Evolutionary conservation across 2,329 filamentous ascomycete species (phyloP).

Genomic region (Chaetomiaceae sp.): DNA sequence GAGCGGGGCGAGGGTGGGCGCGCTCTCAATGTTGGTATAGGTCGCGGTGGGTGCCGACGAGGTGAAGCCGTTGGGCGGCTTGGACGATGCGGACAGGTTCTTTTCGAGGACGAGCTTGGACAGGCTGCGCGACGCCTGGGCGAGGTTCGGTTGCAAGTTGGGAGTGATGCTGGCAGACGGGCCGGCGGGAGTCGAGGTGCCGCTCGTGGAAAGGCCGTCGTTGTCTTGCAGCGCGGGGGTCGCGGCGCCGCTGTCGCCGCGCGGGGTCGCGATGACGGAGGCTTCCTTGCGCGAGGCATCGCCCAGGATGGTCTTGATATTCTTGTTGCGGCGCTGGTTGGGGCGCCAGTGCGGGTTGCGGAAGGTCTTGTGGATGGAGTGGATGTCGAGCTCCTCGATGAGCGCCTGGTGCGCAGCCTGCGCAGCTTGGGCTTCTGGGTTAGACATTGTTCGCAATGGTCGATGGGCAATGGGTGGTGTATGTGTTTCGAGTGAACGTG

Average conservation of each 20-base stretch:
- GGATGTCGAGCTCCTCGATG: slow-evolving; percentile 87
- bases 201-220: slow-evolving; percentile 53
- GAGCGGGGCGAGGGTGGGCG: slow-evolving; percentile 77
- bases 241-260: slow-evolving; percentile 67
- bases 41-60: slow-evolving; percentile 66
- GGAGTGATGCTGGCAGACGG: slow-evolving; percentile 38
- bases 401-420: slow-evolving; percentile 80
- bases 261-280: slow-evolving; percentile 74
- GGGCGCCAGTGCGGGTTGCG: slow-evolving; percentile 88
- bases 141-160: slow-evolving; percentile 61
- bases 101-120: slow-evolving; percentile 87
- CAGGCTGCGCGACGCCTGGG: slow-evolving; percentile 81
- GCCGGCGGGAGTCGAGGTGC: slow-evolving; percentile 53
- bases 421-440: slow-evolving; percentile 66
- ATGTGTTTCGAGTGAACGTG: neutral
- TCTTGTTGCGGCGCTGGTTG: slow-evolving; percentile 95
- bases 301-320: slow-evolving; percentile 91
- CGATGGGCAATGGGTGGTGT: slow-evolving; percentile 2
- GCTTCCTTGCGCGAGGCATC: slow-evolving; percentile 86
- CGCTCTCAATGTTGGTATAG: slow-evolving; percentile 91
- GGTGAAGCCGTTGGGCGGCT: slow-evolving; percentile 27
- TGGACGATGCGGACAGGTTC: slow-evolving; percentile 43
- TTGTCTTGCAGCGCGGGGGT: slow-evolving; percentile 54
- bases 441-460: slow-evolving; percentile 24
- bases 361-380: slow-evolving; percentile 80